Conservation (phyloP, 2,329 filamentous ascomycete genomes). For the Penicillium sp. region DNA sequence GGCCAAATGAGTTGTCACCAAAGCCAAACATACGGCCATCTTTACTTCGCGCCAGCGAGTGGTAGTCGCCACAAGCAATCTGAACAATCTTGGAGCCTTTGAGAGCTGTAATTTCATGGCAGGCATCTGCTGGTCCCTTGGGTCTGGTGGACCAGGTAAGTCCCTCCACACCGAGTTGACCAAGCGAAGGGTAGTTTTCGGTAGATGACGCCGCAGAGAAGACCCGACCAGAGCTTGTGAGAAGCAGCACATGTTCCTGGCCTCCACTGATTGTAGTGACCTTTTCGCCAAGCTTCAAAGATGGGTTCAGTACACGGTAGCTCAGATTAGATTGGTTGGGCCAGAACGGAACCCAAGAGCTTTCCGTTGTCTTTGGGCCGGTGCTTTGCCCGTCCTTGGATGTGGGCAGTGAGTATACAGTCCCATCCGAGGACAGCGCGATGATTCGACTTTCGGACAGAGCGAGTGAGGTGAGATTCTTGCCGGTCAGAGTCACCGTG, state of each 20-base stretch:
- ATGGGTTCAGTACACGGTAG: slow-evolving; percentile 71
- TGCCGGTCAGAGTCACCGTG: slow-evolving; percentile 71
- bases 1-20: slow-evolving; percentile 88
- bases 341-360: slow-evolving; percentile 76
- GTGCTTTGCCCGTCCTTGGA: slow-evolving; percentile 68
- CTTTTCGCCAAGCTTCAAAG: slow-evolving; percentile 68
- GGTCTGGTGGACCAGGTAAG: slow-evolving; percentile 78
- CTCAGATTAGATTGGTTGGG: slow-evolving; percentile 58
- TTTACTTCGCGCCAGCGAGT: slow-evolving; percentile 76
- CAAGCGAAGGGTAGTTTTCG: slow-evolving; percentile 73
- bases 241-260: slow-evolving; percentile 79
- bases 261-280: slow-evolving; percentile 74
- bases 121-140: slow-evolving; percentile 72
- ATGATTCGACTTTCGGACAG: slow-evolving; percentile 82
- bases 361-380: slow-evolving; percentile 64
- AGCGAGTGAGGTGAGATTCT: slow-evolving; percentile 72
- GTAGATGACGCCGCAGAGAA: slow-evolving; percentile 85
- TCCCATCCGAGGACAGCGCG: slow-evolving; percentile 70
- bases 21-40: slow-evolving; percentile 79
- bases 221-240: slow-evolving; percentile 80
- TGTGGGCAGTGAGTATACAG: slow-evolving; percentile 81
- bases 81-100: slow-evolving; percentile 68
- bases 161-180: slow-evolving; percentile 84
- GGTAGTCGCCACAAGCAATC: slow-evolving; percentile 81
- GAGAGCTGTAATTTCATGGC: slow-evolving; percentile 74